Percentiles rank a stretch among this genome's conserved stretches.
Evolutionary conservation across 176 grass and related monocot species (phyloP).

Genomic region (Cenchrus fungigraminus): DNA sequence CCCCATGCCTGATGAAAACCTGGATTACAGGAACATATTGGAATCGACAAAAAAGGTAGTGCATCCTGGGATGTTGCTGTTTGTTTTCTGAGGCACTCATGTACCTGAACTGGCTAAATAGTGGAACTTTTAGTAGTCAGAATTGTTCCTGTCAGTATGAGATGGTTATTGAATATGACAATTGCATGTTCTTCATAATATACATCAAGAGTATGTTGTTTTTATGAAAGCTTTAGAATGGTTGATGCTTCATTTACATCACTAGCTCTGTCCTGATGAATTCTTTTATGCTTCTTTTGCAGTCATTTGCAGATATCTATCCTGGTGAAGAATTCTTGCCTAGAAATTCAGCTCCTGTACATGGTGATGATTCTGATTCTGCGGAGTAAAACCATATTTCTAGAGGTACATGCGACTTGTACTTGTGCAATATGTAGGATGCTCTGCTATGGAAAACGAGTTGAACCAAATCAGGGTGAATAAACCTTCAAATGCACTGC

Average conservation of each 20-base stretch:
- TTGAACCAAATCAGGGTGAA: not conserved
- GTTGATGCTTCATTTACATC: conserved; percentile 33
- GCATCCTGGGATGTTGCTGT: conserved; percentile 29
- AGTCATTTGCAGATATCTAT: conserved; percentile 80
- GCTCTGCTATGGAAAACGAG: not conserved
- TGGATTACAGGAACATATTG: conserved; percentile 78
- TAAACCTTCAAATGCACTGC: not conserved
- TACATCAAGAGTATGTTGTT: not conserved
- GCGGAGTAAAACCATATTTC: conserved; percentile 43
- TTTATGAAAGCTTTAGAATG: conserved; percentile 36
- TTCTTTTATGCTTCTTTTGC: conserved; percentile 32
- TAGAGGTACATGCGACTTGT: conserved; percentile 28
- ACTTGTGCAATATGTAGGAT: not conserved
- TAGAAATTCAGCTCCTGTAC: conserved; percentile 52
- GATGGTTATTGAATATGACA: conserved; percentile 1
- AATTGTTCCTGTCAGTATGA: conserved; percentile 22
- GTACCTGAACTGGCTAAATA: conserved; percentile 21
- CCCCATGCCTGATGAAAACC: conserved; percentile 78
- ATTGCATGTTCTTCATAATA: not conserved
- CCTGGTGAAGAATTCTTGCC: conserved; percentile 76
- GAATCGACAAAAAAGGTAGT: conserved; percentile 79
- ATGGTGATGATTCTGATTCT: conserved; percentile 52
- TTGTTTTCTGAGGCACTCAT: conserved; percentile 29
- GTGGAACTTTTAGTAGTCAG: conserved; percentile 21
- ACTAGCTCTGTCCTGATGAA: conserved; percentile 36